These are phyloP conservation scores for Gloeopeniophorella convolvens DNA, from an alignment of 768 basidiomycete genomes.

Conservation along the genomic window DNA sequence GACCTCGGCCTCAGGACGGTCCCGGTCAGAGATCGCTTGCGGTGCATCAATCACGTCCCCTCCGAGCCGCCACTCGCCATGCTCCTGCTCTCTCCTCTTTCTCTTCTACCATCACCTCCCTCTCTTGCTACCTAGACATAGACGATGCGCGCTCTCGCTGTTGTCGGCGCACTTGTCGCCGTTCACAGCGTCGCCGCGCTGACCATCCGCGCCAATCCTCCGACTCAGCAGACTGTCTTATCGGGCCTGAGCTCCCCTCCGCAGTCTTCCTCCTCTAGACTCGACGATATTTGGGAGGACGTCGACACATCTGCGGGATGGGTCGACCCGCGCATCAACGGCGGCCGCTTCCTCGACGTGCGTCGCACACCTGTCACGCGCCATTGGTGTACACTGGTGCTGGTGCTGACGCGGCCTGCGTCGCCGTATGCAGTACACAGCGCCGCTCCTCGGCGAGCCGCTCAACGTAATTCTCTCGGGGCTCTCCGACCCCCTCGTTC, in stretches of 20 bases:
- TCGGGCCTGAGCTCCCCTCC: too few relatives aligned
- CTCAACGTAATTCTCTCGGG: constrained; percentile 80
- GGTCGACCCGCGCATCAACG: constrained; percentile 65
- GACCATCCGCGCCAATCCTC: not conserved
- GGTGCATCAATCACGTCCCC: too few relatives aligned
- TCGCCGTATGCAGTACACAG: constrained; percentile 52
- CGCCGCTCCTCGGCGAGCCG: constrained; percentile 64
- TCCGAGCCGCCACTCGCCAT: too few relatives aligned
- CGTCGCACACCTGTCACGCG: constrained; percentile 24
- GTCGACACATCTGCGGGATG: constrained; percentile 34
- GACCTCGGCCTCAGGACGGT: too few relatives aligned
- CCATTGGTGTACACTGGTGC: not conserved
- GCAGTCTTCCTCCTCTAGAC: too few relatives aligned
- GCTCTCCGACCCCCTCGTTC: constrained; percentile 69
- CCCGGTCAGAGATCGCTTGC: too few relatives aligned
- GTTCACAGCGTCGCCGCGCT: not conserved
- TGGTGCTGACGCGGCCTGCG: not conserved
- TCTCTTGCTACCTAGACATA: not conserved
- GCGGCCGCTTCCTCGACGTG: constrained; percentile 75
- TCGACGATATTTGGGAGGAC: constrained; percentile 1
- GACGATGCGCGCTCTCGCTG: not conserved
- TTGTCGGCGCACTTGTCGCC: not conserved
- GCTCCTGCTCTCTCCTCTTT: not conserved
- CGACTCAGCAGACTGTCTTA: not conserved
- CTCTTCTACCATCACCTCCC: not conserved